Conservation (phyloP, 1,284 basidiomycete genomes). For the Irpex sp. region DNA sequence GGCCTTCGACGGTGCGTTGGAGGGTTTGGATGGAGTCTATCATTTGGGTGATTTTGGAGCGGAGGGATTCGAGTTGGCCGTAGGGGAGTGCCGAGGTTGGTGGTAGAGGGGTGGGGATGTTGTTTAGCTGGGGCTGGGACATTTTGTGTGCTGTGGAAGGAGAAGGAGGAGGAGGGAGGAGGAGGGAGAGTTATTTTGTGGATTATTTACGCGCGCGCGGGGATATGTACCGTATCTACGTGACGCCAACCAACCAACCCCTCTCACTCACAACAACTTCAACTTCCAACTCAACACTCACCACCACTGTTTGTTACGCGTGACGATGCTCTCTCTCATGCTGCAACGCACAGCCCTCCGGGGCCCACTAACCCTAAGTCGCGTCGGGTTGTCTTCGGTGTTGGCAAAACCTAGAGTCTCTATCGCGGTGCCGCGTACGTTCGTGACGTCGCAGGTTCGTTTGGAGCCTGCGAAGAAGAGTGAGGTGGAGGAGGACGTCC, state of each 20-base stretch:
- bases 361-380: not conserved
- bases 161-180: not conserved
- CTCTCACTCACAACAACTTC: too few species aligned
- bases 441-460: constrained; percentile 6
- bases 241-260: not conserved
- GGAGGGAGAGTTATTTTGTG: not conserved
- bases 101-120: not conserved
- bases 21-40: constrained; percentile 69
- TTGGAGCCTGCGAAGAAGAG: constrained; percentile 4
- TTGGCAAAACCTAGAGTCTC: not conserved
- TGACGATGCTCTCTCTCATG: constrained; percentile 7
- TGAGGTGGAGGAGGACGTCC: not conserved
- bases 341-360: constrained; percentile 2
- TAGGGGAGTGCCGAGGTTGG: constrained; percentile 23
- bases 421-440: constrained; percentile 9
- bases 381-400: not conserved
- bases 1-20: constrained; percentile 57
- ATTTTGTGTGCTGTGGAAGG: not conserved
- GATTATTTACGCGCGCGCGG: not conserved
- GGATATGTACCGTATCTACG: not conserved
- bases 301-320: not conserved
- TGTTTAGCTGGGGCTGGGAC: not conserved
- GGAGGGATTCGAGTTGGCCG: constrained; percentile 66
- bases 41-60: constrained; percentile 71
- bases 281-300: constrained; percentile 1